phyloP scores from a whole-genome alignment of 495 filamentous ascomycete genomes.

The Monascus purpureus region DNA sequence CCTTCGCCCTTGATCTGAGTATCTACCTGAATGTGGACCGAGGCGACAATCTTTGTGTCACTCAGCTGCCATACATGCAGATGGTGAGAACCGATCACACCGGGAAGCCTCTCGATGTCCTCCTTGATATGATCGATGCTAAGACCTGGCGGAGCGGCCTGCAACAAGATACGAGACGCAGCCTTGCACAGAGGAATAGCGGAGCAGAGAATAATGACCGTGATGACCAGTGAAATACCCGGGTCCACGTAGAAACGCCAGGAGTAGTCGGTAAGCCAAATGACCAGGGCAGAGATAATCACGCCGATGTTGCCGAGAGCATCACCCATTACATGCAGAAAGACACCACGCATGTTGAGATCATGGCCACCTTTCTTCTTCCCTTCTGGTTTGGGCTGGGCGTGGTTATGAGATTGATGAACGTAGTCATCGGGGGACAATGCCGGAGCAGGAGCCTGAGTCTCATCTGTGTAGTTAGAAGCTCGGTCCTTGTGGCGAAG shows the following conservation, averaged over 20 bases:
- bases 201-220: slow-evolving; percentile 80
- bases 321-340: slow-evolving; percentile 92
- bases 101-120: slow-evolving; percentile 72
- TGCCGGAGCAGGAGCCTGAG: slow-evolving; percentile 5
- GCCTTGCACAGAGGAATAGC: slow-evolving; percentile 88
- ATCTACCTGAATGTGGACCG: slow-evolving; percentile 79
- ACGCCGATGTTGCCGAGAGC: slow-evolving; percentile 95
- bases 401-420: slow-evolving; percentile 58
- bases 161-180: slow-evolving; percentile 83
- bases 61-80: slow-evolving; percentile 96
- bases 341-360: slow-evolving; percentile 95
- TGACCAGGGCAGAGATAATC: slow-evolving; percentile 80
- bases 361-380: slow-evolving; percentile 60
- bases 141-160: slow-evolving; percentile 80
- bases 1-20: slow-evolving; percentile 58
- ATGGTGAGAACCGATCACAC: slow-evolving; percentile 82
- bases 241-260: slow-evolving; percentile 79
- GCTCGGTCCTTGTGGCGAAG: slow-evolving; percentile 19
- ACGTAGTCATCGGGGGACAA: slow-evolving; percentile 16
- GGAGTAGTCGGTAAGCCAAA: slow-evolving; percentile 66
- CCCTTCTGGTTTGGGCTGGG: slow-evolving; percentile 49
- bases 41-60: slow-evolving; percentile 83
- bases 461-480: slow-evolving; percentile 27
- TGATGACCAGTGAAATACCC: slow-evolving; percentile 89
- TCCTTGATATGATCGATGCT: slow-evolving; percentile 80